phyloP scores from a whole-genome alignment of 2,329 filamentous ascomycete species.

The Fusarium fujikuroi region DNA sequence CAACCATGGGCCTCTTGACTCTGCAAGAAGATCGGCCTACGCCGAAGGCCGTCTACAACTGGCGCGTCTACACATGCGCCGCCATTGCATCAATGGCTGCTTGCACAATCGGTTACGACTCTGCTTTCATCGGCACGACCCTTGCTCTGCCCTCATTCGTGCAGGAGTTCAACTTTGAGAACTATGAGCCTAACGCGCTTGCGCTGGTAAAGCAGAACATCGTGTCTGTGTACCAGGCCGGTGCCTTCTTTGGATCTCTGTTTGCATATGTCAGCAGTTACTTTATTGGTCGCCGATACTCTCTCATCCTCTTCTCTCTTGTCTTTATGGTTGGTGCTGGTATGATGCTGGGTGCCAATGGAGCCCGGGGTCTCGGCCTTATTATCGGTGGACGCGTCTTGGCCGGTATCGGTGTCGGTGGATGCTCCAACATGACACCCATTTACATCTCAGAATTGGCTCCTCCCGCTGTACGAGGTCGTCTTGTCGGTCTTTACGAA shows the following conservation, averaged over 20 bases:
- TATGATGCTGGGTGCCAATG: constrained; percentile 75
- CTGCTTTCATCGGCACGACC: constrained; percentile 82
- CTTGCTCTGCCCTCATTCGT: constrained; percentile 76
- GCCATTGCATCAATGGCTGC: constrained; percentile 66
- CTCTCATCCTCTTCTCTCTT: constrained; percentile 68
- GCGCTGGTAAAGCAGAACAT: constrained; percentile 77
- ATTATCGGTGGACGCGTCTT: constrained; percentile 72
- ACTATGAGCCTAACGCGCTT: constrained; percentile 59
- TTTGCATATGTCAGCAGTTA: constrained; percentile 73
- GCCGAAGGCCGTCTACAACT: constrained; percentile 68
- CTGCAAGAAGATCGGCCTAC: constrained; percentile 68
- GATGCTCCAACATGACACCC: constrained; percentile 70
- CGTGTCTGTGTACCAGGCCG: constrained; percentile 83
- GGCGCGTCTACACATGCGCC: constrained; percentile 67
- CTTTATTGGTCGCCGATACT: constrained; percentile 74
- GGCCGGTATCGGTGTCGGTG: constrained; percentile 71
- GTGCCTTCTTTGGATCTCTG: constrained; percentile 84
- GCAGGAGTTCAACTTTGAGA: constrained; percentile 72
- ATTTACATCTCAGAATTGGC: constrained; percentile 70
- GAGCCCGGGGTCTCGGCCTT: constrained; percentile 69
- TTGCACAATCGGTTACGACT: constrained; percentile 71
- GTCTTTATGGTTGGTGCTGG: constrained; percentile 78
- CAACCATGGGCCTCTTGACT: constrained; percentile 58
- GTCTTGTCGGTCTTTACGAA: constrained; percentile 74
- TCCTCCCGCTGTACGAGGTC: constrained; percentile 71